Evolutionary conservation across 208 protist genomes (phyloP), one percentile per base, ranked within the genome.

Genomic region (Acanthamoeba lenticulata): DNA sequence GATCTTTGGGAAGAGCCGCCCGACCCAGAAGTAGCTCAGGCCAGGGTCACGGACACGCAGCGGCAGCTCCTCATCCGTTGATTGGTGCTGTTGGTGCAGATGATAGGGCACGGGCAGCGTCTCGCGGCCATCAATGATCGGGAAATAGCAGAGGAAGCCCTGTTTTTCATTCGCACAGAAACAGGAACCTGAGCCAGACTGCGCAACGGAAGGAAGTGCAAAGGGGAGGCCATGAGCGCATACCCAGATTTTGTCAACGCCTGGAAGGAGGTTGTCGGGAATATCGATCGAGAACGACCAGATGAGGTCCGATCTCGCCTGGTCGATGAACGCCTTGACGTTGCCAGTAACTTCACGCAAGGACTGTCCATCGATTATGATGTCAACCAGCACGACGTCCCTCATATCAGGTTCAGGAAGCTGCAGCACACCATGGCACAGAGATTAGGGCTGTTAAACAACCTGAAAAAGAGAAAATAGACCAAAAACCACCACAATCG

Each of bases 71-170:
- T 85, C 5, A 19, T 85, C n/a, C n/a, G n/a, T n/a, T n/a, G n/a
- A n/a, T n/a, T n/a, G n/a, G n/a, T n/a, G n/a, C n/a, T n/a, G n/a
- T n/a, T n/a, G n/a, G n/a, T n/a, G n/a, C 62, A 38, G n/a, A 11
- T 85, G 13, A 36, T 85, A 85, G 1, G 74, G 74, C 42, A 85
- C 44, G 42, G 74, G 74, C 5, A 85, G 74, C 17, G 74, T 85
- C 42, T 85, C 74, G 7, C 36, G 15, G 17, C 74, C 74, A 40
- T 85, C 24, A 0, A 55, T 52, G 21, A 55, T 55, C 2, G 74
- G 74, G 36, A 27, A 85, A 42, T 85, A 85, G 74, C 42, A 85
- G 74, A 85, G 3, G 74, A 85, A 85, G 24, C 74, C 74, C 74
- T 85, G 65, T 40, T 27, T 21, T 60, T 60, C 52, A 21, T 60